A percentile compares a stretch with the other conserved stretches of the same genome.
Conservation (phyloP, 2,329 filamentous ascomycete species). For the Botryotinia calthae region DNA sequence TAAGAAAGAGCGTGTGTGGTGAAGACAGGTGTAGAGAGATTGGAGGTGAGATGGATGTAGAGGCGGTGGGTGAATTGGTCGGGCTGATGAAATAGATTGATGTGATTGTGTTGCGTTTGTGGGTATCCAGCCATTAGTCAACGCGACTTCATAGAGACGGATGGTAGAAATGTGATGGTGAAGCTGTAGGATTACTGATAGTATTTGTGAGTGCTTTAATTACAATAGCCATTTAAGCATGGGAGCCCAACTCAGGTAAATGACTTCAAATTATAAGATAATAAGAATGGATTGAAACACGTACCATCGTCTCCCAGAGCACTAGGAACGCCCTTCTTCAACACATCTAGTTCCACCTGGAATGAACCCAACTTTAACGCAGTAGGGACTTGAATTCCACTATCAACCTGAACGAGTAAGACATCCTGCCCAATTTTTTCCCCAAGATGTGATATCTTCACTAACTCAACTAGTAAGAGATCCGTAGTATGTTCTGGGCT, state of each 20-base stretch:
- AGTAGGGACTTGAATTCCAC: slow-evolving; percentile 1
- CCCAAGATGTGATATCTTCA: slow-evolving; percentile 5
- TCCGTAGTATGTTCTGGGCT: slow-evolving; percentile 8
- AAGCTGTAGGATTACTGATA: slow-evolving; percentile 13
- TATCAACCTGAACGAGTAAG: neutral
- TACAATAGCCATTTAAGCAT: neutral
- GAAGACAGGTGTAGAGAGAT: slow-evolving; percentile 11
- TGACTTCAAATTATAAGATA: neutral
- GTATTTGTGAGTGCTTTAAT: neutral
- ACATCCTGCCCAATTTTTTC: slow-evolving; percentile 5
- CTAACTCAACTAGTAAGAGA: neutral
- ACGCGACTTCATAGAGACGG: slow-evolving; percentile 14
- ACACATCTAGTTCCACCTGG: neutral
- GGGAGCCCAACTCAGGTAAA: too few species aligned
- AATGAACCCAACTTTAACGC: neutral
- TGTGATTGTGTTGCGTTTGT: neutral
- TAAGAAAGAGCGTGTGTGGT: neutral
- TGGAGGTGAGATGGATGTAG: neutral
- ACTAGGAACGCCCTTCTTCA: slow-evolving; percentile 3
- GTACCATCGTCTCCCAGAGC: neutral
- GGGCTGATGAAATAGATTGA: neutral
- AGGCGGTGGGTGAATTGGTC: neutral
- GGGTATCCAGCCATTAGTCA: neutral
- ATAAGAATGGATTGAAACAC: neutral
- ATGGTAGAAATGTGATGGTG: slow-evolving; percentile 15